phyloP scores from a whole-genome alignment of 768 basidiomycete genomes.

The Pisolithus albus region DNA sequence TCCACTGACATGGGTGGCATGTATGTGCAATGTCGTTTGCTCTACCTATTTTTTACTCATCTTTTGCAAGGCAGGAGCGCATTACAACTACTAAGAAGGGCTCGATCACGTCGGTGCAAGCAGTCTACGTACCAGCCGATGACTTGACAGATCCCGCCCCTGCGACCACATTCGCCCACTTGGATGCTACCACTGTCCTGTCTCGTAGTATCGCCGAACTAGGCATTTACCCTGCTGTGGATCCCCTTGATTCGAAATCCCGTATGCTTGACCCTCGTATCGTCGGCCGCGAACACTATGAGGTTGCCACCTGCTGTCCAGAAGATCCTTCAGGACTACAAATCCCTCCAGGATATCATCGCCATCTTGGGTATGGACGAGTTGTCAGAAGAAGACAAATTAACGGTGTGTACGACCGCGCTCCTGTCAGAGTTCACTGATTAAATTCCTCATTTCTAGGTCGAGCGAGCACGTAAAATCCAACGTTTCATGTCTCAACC shows the following conservation, averaged over 20 bases:
- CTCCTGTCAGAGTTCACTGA: neutral
- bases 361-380: constrained; percentile 99
- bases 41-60: constrained; percentile 5
- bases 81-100: constrained; percentile 99
- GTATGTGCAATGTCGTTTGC: constrained; percentile 38
- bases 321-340: constrained; percentile 97
- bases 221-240: constrained; percentile 99
- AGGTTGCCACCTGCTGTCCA: constrained; percentile 93
- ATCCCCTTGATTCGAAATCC: constrained; percentile 98
- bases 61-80: constrained; percentile 80
- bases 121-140: constrained; percentile 99
- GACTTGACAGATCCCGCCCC: constrained; percentile 99
- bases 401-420: constrained; percentile 42
- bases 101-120: constrained; percentile 99
- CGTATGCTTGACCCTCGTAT: constrained; percentile 99
- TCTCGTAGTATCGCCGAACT: constrained; percentile 98
- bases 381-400: constrained; percentile 99
- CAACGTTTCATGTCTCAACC: constrained; percentile 99
- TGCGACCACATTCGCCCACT: constrained; percentile 98
- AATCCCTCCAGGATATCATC: constrained; percentile 98
- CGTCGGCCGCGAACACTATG: constrained; percentile 91
- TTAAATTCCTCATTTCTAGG: constrained; percentile 35
- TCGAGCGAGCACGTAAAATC: constrained; percentile 97
- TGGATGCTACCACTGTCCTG: constrained; percentile 99
- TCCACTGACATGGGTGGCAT: constrained; percentile 99